A percentile compares a stretch with the other conserved stretches of the same genome.
Evolutionary conservation across 176 grass and related monocot genomes (phyloP).

Genomic region (Dendrocalamus sinicus): DNA sequence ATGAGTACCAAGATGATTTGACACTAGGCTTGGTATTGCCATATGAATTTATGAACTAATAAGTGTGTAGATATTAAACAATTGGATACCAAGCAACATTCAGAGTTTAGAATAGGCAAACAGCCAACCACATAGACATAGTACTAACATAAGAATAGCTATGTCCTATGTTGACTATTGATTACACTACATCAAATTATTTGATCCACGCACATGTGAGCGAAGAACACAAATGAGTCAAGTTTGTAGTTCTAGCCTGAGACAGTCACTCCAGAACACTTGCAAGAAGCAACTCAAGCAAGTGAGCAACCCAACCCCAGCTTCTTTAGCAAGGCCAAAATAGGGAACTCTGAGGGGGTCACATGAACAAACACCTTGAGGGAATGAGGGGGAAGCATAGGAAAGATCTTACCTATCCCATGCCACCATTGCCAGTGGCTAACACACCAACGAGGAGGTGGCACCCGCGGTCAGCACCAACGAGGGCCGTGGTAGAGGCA

Average conservation of each 20-base stretch:
- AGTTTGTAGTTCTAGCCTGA: not conserved
- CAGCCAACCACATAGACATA: not conserved
- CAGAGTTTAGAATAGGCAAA: not conserved
- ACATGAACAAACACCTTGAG: not conserved
- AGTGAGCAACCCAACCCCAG: constrained; percentile 1
- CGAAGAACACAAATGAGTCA: not conserved
- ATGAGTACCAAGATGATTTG: not conserved
- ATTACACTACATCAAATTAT: not conserved
- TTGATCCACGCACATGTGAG: not conserved
- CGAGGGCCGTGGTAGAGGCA: not conserved
- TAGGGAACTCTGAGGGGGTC: not conserved
- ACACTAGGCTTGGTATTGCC: not conserved
- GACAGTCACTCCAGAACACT: not conserved
- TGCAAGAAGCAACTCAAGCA: not conserved
- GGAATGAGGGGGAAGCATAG: not conserved
- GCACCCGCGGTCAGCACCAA: not conserved
- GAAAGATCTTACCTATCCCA: constrained; percentile 35
- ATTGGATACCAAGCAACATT: not conserved
- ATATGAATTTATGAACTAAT: constrained; percentile 19
- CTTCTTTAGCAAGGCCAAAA: not conserved
- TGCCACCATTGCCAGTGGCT: constrained; percentile 28
- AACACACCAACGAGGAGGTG: constrained; percentile 26
- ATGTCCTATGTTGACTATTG: not conserved
- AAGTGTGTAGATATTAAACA: not conserved
- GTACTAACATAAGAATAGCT: not conserved